Evolutionary conservation across 768 basidiomycete species (phyloP).

Genomic region (Astraeus odoratus): DNA sequence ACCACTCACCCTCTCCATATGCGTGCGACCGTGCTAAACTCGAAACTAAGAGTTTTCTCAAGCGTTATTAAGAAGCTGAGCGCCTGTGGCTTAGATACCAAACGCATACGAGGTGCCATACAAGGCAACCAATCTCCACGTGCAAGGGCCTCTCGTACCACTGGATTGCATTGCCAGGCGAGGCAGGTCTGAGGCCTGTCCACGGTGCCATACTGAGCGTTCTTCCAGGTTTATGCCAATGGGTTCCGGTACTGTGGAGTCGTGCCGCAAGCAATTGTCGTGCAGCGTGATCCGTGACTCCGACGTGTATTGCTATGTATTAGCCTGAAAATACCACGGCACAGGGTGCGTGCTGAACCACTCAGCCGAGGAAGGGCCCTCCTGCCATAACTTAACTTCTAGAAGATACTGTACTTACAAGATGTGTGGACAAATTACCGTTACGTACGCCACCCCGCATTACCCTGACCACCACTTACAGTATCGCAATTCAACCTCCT

Average conservation of each 20-base stretch:
- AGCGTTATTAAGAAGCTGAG: not conserved
- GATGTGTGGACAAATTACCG: not conserved
- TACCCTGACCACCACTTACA: not conserved
- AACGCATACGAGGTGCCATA: not conserved
- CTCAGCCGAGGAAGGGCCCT: no score
- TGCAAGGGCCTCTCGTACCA: not conserved
- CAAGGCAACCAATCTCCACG: not conserved
- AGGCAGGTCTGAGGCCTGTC: not conserved
- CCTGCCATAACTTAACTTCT: not conserved
- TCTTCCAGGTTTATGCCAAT: not conserved
- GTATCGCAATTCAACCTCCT: not conserved
- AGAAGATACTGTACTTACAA: not conserved
- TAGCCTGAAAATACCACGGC: no score
- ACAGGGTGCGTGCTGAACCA: not conserved
- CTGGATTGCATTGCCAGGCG: not conserved
- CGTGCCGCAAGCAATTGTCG: not conserved
- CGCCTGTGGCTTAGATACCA: not conserved
- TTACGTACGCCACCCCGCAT: not conserved
- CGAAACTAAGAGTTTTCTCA: not conserved
- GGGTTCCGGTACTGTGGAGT: not conserved
- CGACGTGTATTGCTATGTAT: not conserved
- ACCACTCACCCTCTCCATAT: not conserved
- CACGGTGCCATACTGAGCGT: not conserved
- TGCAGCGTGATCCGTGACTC: not conserved
- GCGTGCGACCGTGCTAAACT: not conserved